Percentiles rank a stretch among this genome's conserved stretches.
Evolutionary conservation across 1,284 basidiomycete genomes (phyloP).

Genomic region (Apiotrichum domesticum): DNA sequence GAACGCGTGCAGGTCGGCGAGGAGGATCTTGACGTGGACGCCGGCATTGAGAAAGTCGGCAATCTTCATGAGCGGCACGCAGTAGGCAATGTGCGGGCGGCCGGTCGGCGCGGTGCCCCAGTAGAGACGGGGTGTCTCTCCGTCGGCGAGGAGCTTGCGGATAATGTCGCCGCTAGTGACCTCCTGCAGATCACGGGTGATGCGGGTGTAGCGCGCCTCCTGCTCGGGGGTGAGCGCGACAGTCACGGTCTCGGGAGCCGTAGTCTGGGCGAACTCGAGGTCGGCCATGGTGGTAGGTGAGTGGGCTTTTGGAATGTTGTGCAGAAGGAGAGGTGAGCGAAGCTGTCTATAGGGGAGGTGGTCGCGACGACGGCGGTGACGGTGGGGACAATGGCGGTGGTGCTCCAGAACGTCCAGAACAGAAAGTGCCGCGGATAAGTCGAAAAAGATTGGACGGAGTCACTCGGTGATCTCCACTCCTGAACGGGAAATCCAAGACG

Average conservation of each 20-base stretch:
- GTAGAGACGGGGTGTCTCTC: slow-evolving; percentile 71
- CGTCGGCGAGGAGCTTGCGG: slow-evolving; percentile 73
- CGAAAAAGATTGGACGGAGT: too few relatives aligned
- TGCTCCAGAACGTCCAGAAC: too few relatives aligned
- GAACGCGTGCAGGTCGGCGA: slow-evolving; percentile 98
- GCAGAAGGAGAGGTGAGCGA: background rate
- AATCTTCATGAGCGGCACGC: slow-evolving; percentile 90
- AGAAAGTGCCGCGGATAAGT: too few relatives aligned
- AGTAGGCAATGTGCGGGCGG: slow-evolving; percentile 93
- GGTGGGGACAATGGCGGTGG: too few relatives aligned
- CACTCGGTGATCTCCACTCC: too few relatives aligned
- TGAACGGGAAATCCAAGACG: background rate
- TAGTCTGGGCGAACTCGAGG: slow-evolving; percentile 22
- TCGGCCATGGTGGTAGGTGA: slow-evolving; percentile 9
- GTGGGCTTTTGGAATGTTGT: background rate
- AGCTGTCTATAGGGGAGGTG: too few relatives aligned
- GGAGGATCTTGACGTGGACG: slow-evolving; percentile 79
- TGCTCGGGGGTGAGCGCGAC: slow-evolving; percentile 35
- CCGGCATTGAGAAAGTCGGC: slow-evolving; percentile 92
- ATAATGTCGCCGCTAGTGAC: slow-evolving; percentile 80
- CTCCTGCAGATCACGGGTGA: slow-evolving; percentile 81
- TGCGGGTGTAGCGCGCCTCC: slow-evolving; percentile 70
- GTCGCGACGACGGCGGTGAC: too few relatives aligned
- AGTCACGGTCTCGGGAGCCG: slow-evolving; percentile 9
- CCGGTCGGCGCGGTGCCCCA: slow-evolving; percentile 95